Percentiles rank a stretch among this genome's conserved stretches.
These are phyloP conservation scores for Colletotrichum phormii DNA, from an alignment of 2,329 filamentous ascomycete species.

Conservation along the genomic window DNA sequence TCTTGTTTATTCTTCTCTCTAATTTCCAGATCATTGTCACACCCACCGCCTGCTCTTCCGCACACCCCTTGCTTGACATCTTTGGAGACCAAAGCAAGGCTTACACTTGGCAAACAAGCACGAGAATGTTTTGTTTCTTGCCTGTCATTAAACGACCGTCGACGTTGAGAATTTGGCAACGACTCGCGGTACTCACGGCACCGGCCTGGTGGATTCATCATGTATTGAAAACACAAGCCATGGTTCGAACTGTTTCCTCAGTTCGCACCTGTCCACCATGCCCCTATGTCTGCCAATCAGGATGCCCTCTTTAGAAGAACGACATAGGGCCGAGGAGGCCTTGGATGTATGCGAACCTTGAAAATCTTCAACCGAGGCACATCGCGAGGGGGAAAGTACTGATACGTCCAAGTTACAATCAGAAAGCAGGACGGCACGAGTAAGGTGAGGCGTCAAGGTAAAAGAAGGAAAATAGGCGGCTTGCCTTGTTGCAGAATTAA, in stretches of 20 bases:
- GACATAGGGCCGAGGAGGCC: not conserved
- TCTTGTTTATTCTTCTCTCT: not conserved
- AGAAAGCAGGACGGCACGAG: not conserved
- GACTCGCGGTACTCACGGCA: not conserved
- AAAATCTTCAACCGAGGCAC: not conserved
- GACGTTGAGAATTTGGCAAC: not conserved
- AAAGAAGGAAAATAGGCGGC: not conserved
- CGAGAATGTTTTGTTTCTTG: slow-evolving; percentile 14
- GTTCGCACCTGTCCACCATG: not conserved
- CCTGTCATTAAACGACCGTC: not conserved
- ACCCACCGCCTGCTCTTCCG: not conserved
- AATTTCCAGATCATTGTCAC: not conserved
- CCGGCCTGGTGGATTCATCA: not conserved
- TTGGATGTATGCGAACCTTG: not conserved
- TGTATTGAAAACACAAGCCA: slow-evolving; percentile 6
- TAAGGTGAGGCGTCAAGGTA: not conserved
- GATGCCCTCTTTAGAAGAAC: not conserved
- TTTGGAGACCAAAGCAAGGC: not conserved
- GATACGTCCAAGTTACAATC: not conserved
- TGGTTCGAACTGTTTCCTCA: not conserved
- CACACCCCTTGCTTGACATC: slow-evolving; percentile 1
- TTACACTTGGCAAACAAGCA: slow-evolving; percentile 2
- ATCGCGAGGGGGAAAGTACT: not conserved
- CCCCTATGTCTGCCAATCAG: not conserved
- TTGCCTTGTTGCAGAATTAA: not conserved